phyloP scores from a whole-genome alignment of 257 asterid species.

The Solanum chilense region DNA sequence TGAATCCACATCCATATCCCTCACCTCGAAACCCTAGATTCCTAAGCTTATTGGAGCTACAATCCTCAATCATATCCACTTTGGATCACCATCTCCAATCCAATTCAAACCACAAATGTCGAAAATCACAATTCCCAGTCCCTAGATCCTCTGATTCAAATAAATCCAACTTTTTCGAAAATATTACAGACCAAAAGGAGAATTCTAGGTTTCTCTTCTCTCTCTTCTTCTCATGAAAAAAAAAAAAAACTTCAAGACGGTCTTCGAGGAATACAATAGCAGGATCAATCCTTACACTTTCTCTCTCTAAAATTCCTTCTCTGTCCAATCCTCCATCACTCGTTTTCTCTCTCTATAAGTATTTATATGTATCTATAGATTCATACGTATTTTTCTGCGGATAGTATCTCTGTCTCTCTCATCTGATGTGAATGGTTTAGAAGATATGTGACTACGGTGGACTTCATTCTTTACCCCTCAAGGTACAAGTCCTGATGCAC shows the following conservation, averaged over 20 bases:
- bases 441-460: background rate
- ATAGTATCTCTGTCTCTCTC: background rate
- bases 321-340: slow-evolving; percentile 1
- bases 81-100: slow-evolving; percentile 27
- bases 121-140: background rate
- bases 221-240: background rate
- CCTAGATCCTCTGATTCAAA: slow-evolving; percentile 1
- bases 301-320: slow-evolving; percentile 8
- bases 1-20: slow-evolving; percentile 76
- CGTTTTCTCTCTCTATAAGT: background rate
- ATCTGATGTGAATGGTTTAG: background rate
- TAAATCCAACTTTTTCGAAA: background rate
- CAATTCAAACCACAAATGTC: slow-evolving; percentile 5
- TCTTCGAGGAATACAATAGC: slow-evolving; percentile 13
- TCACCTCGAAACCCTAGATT: slow-evolving; percentile 42
- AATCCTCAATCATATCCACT: slow-evolving; percentile 35
- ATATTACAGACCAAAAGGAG: background rate
- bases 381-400: background rate
- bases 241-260: slow-evolving; percentile 11
- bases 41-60: slow-evolving; percentile 41
- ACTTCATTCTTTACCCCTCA: background rate
- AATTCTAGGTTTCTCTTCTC: background rate
- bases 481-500: background rate
- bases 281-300: slow-evolving; percentile 4
- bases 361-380: background rate